Percentiles rank a stretch among this genome's conserved stretches.
Conservation (phyloP, 2,329 filamentous ascomycete genomes). For the Penicillium sp. region DNA sequence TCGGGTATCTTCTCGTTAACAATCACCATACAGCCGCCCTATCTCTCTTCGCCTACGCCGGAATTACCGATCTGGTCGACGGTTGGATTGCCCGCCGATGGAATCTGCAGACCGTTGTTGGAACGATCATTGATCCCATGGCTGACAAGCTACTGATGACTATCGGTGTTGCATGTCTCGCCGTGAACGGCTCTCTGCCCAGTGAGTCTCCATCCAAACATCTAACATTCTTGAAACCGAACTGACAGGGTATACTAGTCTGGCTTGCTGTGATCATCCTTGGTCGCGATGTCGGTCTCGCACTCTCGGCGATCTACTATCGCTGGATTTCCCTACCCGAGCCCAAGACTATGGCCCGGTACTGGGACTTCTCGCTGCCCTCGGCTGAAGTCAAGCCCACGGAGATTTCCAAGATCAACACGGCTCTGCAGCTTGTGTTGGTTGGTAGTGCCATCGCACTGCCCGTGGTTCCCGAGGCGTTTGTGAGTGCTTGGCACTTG, state of each 20-base stretch:
- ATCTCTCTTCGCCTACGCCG: conserved; percentile 87
- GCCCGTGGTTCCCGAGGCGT: conserved; percentile 67
- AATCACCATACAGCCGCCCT: conserved; percentile 78
- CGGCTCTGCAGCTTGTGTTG: conserved; percentile 82
- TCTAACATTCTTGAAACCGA: too few species aligned
- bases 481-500: conserved; percentile 55
- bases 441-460: conserved; percentile 82
- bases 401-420: conserved; percentile 69
- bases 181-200: conserved; percentile 78
- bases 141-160: conserved; percentile 98
- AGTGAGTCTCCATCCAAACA: conserved; percentile 50
- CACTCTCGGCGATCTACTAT: conserved; percentile 87
- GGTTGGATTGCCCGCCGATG: conserved; percentile 89
- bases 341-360: conserved; percentile 87
- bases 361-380: conserved; percentile 95
- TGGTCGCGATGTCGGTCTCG: conserved; percentile 81
- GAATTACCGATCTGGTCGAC: conserved; percentile 87
- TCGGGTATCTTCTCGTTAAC: conserved; percentile 86
- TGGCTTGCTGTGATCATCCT: conserved; percentile 91
- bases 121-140: conserved; percentile 93
- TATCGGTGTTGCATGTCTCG: conserved; percentile 80
- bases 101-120: conserved; percentile 89
- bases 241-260: conserved; percentile 49
- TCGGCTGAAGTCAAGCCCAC: conserved; percentile 50
- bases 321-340: conserved; percentile 91